Percentiles rank a stretch among this genome's conserved stretches.
phyloP scores from a whole-genome alignment of 2,329 filamentous ascomycete genomes.

The Penicillium sp. region DNA sequence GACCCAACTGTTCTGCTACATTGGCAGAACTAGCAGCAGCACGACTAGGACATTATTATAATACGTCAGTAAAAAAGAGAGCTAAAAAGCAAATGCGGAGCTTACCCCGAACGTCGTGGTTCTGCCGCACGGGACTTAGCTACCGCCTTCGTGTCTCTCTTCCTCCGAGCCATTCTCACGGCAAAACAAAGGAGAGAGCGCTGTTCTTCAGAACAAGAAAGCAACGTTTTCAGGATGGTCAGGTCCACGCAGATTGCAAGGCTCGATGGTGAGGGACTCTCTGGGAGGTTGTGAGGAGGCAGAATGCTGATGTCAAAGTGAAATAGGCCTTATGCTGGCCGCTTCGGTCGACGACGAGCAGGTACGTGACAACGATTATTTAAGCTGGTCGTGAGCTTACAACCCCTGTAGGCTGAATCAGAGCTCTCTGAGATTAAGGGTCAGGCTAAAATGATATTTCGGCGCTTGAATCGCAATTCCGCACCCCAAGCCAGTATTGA shows the following conservation, averaged over 20 bases:
- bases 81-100: constrained; percentile 4
- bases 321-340: constrained; percentile 82
- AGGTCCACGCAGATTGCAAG: constrained; percentile 90
- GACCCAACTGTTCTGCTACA: constrained; percentile 24
- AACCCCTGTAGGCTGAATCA: constrained; percentile 57
- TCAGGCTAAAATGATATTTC: constrained; percentile 86
- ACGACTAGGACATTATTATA: constrained; percentile 24
- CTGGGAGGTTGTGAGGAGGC: background rate
- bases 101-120: constrained; percentile 23
- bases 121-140: constrained; percentile 25
- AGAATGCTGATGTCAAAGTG: constrained; percentile 24
- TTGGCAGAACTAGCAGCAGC: constrained; percentile 21
- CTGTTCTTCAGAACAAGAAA: constrained; percentile 4
- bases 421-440: constrained; percentile 83
- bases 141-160: constrained; percentile 32
- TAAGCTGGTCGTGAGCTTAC: constrained; percentile 3
- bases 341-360: constrained; percentile 91
- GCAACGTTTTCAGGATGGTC: constrained; percentile 60
- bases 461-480: constrained; percentile 81
- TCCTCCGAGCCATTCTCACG: constrained; percentile 32
- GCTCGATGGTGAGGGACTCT: constrained; percentile 68
- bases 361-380: constrained; percentile 44
- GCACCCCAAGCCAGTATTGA: constrained; percentile 92
- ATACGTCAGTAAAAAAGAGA: background rate
- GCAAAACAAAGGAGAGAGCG: constrained; percentile 22